A percentile compares a stretch with the other conserved stretches of the same genome.
Evolutionary conservation across 2,329 filamentous ascomycete genomes (phyloP).

Genomic region (Coniosporium tulheliwenetii): DNA sequence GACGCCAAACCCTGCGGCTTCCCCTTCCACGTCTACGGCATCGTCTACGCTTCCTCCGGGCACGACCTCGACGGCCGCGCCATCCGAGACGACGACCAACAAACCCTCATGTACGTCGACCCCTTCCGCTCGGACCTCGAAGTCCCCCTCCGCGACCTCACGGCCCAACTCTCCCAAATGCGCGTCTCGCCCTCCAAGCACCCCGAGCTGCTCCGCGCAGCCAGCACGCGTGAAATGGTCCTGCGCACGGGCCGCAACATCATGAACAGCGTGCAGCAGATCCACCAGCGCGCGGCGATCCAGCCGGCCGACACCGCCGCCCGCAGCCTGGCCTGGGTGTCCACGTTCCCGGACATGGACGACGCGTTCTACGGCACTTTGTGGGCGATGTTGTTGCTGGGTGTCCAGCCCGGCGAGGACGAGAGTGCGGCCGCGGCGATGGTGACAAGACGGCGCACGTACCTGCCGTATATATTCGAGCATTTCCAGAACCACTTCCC

Average conservation of each 20-base stretch:
- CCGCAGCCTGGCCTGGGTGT: not conserved
- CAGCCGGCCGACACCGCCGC: not conserved
- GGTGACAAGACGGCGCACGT: slow-evolving; percentile 32
- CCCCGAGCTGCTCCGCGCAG: slow-evolving; percentile 45
- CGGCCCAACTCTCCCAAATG: slow-evolving; percentile 36
- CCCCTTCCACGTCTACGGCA: slow-evolving; percentile 71
- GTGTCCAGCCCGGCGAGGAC: slow-evolving; percentile 12
- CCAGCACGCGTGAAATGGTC: slow-evolving; percentile 51
- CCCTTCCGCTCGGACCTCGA: slow-evolving; percentile 60
- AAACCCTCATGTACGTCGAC: slow-evolving; percentile 62
- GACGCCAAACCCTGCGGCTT: slow-evolving; percentile 66
- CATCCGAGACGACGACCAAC: slow-evolving; percentile 9
- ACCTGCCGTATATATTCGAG: slow-evolving; percentile 48
- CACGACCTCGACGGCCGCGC: slow-evolving; percentile 31
- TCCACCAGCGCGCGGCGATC: not conserved
- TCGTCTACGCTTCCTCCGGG: slow-evolving; percentile 49
- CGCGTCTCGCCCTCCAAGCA: slow-evolving; percentile 23
- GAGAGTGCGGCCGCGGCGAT: slow-evolving; percentile 6
- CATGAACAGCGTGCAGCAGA: slow-evolving; percentile 45
- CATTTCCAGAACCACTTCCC: slow-evolving; percentile 50
- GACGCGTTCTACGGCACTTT: slow-evolving; percentile 55
- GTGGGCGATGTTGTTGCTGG: slow-evolving; percentile 45
- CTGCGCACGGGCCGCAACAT: slow-evolving; percentile 71
- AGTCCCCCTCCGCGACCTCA: slow-evolving; percentile 43
- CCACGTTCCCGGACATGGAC: slow-evolving; percentile 29